Evolutionary conservation across 2,329 filamentous ascomycete species (phyloP).

Genomic region (Penicillium sp.): DNA sequence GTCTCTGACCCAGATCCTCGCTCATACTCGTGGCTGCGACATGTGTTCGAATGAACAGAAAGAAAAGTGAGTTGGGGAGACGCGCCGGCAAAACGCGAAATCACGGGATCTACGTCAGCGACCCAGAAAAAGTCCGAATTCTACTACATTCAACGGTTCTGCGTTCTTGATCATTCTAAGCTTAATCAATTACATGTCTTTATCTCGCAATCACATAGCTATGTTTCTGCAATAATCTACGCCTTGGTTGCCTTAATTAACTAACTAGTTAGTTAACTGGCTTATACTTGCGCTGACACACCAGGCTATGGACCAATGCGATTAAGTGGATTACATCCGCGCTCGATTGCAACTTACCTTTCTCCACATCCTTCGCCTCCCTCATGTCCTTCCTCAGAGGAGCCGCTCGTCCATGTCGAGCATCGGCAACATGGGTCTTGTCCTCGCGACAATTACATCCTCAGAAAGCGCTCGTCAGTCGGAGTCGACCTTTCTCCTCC

Average conservation of each 20-base stretch:
- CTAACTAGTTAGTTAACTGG: too few species aligned
- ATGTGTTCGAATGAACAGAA: conserved; percentile 1
- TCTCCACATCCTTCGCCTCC: conserved; percentile 1
- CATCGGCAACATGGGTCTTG: conserved; percentile 12
- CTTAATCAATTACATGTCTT: background rate
- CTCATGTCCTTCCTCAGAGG: conserved; percentile 24
- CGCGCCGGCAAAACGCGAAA: conserved; percentile 34
- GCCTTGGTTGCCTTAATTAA: background rate
- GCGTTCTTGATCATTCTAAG: background rate
- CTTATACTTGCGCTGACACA: background rate
- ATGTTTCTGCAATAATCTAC: background rate
- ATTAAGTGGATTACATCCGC: conserved; percentile 17
- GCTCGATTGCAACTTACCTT: conserved; percentile 8
- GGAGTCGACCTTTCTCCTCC: conserved; percentile 12
- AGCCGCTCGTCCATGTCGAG: conserved; percentile 19
- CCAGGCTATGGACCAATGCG: conserved; percentile 14
- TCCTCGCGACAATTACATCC: conserved; percentile 4
- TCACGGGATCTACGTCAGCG: conserved; percentile 29
- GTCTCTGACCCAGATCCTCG: conserved; percentile 48
- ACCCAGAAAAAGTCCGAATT: conserved; percentile 11
- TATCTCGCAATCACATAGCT: too few species aligned
- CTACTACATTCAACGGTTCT: background rate
- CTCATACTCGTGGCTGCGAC: conserved; percentile 17
- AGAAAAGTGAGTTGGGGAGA: conserved; percentile 22
- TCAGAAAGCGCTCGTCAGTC: conserved; percentile 28